phyloP scores from a whole-genome alignment of 495 filamentous ascomycete genomes.

The Podospora conica region DNA sequence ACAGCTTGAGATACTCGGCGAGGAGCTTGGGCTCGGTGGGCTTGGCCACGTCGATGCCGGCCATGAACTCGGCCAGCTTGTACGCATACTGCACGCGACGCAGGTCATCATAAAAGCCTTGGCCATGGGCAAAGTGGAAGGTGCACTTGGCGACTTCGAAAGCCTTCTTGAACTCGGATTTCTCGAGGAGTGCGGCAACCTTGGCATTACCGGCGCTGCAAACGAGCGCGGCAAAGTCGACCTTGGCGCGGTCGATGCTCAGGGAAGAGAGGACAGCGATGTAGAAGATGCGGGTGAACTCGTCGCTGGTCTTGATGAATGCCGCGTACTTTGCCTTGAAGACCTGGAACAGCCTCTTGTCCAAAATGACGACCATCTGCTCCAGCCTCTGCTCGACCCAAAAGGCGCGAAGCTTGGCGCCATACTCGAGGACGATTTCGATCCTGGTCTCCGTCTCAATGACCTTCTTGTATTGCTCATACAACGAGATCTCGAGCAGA shows the following conservation, averaged over 20 bases:
- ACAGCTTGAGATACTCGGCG: slow-evolving; percentile 47
- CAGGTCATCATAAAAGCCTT: slow-evolving; percentile 44
- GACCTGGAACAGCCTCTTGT: slow-evolving; percentile 49
- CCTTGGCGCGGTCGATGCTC: slow-evolving; percentile 28
- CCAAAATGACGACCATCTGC: slow-evolving; percentile 40
- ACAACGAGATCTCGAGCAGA: slow-evolving; percentile 50
- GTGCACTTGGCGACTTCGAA: slow-evolving; percentile 48
- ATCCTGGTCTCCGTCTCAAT: slow-evolving; percentile 37
- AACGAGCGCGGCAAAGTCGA: slow-evolving; percentile 19
- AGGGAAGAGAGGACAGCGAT: slow-evolving; percentile 47
- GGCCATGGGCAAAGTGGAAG: slow-evolving; percentile 52
- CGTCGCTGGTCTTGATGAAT: slow-evolving; percentile 27
- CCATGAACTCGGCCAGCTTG: slow-evolving; percentile 50
- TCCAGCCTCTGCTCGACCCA: slow-evolving; percentile 41
- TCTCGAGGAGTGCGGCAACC: slow-evolving; percentile 33
- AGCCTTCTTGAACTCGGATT: slow-evolving; percentile 43
- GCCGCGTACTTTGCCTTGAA: slow-evolving; percentile 49
- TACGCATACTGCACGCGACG: slow-evolving; percentile 48
- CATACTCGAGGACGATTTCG: slow-evolving; percentile 44
- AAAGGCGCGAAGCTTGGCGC: slow-evolving; percentile 47
- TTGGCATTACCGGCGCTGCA: slow-evolving; percentile 22
- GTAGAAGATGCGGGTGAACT: slow-evolving; percentile 43
- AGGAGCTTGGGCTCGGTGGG: slow-evolving; percentile 37
- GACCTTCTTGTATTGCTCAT: slow-evolving; percentile 48
- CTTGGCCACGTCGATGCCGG: slow-evolving; percentile 40